A percentile compares a stretch with the other conserved stretches of the same genome.
Conservation (phyloP, 2,329 filamentous ascomycete genomes). For the Penicillium sp. region DNA sequence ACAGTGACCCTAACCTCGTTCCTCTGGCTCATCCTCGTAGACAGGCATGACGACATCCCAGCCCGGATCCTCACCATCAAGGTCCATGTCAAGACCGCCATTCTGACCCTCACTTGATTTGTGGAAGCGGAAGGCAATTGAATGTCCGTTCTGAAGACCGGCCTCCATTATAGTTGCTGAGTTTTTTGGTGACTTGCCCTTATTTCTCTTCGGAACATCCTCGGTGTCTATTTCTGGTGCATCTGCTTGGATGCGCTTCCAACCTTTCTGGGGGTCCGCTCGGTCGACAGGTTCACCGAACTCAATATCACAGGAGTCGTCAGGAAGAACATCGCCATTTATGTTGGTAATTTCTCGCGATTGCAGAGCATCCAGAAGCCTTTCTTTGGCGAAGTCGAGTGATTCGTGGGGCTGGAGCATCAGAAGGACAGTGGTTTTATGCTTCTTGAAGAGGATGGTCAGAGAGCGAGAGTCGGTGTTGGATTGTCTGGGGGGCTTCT, state of each 20-base stretch:
- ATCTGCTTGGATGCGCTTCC: conserved; percentile 42
- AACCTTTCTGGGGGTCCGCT: conserved; percentile 50
- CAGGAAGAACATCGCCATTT: conserved; percentile 37
- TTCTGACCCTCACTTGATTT: conserved; percentile 13
- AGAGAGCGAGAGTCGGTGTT: conserved; percentile 49
- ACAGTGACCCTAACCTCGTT: conserved; percentile 2
- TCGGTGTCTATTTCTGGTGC: background rate
- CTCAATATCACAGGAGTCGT: conserved; percentile 42
- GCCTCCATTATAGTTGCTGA: conserved; percentile 26
- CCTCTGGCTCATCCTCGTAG: conserved; percentile 33
- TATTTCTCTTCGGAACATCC: background rate
- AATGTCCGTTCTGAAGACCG: conserved; percentile 29
- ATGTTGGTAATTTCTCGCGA: conserved; percentile 42
- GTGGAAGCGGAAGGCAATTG: conserved; percentile 36
- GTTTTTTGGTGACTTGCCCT: conserved; percentile 6
- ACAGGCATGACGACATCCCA: conserved; percentile 38
- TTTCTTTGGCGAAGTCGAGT: conserved; percentile 56
- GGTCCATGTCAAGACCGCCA: conserved; percentile 23
- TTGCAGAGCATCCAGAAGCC: conserved; percentile 57
- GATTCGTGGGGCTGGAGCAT: conserved; percentile 59
- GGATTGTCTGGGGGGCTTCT: conserved; percentile 14
- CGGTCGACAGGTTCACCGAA: conserved; percentile 48
- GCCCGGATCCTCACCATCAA: conserved; percentile 30
- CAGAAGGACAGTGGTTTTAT: conserved; percentile 67
- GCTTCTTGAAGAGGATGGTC: conserved; percentile 70